A percentile compares a stretch with the other conserved stretches of the same genome.
phyloP scores from a whole-genome alignment of 2,329 filamentous ascomycete genomes.

The Zalaria sp. region DNA sequence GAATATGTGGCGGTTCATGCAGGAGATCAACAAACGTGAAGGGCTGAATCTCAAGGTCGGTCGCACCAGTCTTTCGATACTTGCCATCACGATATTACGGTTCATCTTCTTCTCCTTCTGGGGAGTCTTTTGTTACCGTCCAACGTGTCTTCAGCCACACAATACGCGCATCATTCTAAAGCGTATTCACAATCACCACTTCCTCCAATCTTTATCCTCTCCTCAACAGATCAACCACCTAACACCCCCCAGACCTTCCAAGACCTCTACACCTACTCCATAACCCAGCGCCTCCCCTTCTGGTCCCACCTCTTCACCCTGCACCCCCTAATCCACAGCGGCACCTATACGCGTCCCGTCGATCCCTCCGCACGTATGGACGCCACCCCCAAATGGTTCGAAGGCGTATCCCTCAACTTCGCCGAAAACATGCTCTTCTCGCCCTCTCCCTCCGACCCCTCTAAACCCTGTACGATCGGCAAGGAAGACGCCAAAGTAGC shows the following conservation, averaged over 20 bases:
- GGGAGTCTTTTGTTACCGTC: no score
- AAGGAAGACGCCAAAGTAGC: constrained; percentile 63
- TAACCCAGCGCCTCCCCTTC: constrained; percentile 47
- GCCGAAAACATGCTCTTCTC: constrained; percentile 68
- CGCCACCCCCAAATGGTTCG: constrained; percentile 61
- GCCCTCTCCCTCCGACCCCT: constrained; percentile 25
- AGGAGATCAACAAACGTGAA: constrained; percentile 45
- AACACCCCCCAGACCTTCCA: constrained; percentile 44
- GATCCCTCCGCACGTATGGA: constrained; percentile 60
- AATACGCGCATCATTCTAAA: no score
- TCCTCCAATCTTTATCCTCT: no score
- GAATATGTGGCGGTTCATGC: constrained; percentile 53
- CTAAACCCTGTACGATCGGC: constrained; percentile 34
- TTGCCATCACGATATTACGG: no score
- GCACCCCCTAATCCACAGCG: constrained; percentile 48
- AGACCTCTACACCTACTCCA: constrained; percentile 58
- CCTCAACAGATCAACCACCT: not conserved
- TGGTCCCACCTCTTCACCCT: constrained; percentile 50
- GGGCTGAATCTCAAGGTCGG: constrained; percentile 43
- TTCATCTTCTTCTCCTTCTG: no score
- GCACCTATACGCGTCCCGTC: constrained; percentile 38
- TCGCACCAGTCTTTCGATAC: not conserved
- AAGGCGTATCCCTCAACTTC: constrained; percentile 59
- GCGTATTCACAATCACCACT: no score
- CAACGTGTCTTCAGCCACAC: no score